A percentile compares a stretch with the other conserved stretches of the same genome.
phyloP scores from a whole-genome alignment of 495 filamentous ascomycete genomes.

The Wilcoxina mikolae region DNA sequence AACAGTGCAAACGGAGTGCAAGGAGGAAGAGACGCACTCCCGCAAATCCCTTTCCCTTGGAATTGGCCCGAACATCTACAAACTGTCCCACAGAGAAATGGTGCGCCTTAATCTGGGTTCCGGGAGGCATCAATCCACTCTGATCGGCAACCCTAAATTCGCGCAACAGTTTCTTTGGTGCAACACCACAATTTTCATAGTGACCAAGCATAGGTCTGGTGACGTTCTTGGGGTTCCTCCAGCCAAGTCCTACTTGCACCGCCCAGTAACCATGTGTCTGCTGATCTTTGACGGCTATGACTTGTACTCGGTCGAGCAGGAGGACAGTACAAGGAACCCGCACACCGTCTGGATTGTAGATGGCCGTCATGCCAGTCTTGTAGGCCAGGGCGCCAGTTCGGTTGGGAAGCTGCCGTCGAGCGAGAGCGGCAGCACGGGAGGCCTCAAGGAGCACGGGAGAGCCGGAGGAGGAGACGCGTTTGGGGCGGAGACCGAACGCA shows the following conservation, averaged over 20 bases:
- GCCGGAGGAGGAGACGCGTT: conserved; percentile 25
- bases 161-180: conserved; percentile 62
- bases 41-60: conserved; percentile 77
- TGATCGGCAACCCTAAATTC: conserved; percentile 72
- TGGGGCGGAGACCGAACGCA: conserved; percentile 22
- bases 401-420: conserved; percentile 63
- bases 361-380: conserved; percentile 90
- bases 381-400: conserved; percentile 68
- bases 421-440: conserved; percentile 63
- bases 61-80: conserved; percentile 67
- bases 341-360: conserved; percentile 64
- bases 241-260: conserved; percentile 74
- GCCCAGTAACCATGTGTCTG: conserved; percentile 76
- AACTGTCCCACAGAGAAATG: conserved; percentile 87
- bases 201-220: conserved; percentile 70
- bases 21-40: conserved; percentile 34
- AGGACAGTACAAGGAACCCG: conserved; percentile 81
- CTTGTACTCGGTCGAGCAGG: conserved; percentile 83
- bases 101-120: conserved; percentile 55
- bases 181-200: conserved; percentile 59
- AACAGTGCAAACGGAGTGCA: background rate
- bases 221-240: conserved; percentile 59
- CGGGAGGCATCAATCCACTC: conserved; percentile 56
- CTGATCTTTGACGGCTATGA: conserved; percentile 68
- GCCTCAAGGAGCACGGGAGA: conserved; percentile 41